Evolutionary conservation across 2,329 filamentous ascomycete species (phyloP), one percentile per base, ranked within the genome.

Genomic region (Eutypa lata): DNA sequence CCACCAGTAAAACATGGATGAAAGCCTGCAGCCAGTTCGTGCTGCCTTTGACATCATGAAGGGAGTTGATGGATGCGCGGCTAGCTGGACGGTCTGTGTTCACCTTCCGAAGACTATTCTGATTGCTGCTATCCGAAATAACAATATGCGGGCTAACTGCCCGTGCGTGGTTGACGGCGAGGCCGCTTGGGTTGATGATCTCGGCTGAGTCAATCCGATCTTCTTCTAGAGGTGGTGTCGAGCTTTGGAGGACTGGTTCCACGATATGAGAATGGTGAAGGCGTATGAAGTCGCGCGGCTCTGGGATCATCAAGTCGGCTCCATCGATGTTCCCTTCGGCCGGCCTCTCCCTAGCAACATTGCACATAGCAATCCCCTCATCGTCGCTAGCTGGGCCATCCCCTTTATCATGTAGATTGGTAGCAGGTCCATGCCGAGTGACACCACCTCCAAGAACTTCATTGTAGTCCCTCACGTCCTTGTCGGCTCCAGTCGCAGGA

Each of bases 1-100:
- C 71, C 43, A 73, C 68, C 54, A 75, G 70, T 1, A 74, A 48
- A 3, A 70, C 54, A 31, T 58, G 64, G 47, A 74, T 58, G 50
- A 74, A 69, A 10, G 64, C 58, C 28, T 57, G 56, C 19, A 75
- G 57, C 73, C 72, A 65, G 33, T 52, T 50, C n/a, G 49, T 33
- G 18, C 49, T 46, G 10, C 49, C 49, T 18, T 50, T 50, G 8
- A 48, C 42, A 26, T 22, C 42, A 11, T 50, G 50, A 16, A 49
- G 52, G 31, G 53, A 38, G 33, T 53, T 53, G 3, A 35, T 38
- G 14, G 61, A 46, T 18, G 56, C 47, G 38, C 57, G 50, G 22
- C 57, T 57, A 47, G 16, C 47, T 44, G 58, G 49, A 22, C 48
- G 55, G 48, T 57, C 53, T 49, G 52, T 51, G 14, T 50, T 53